Conservation (phyloP, 345 rosid species). For the Lepidium sativum region DNA sequence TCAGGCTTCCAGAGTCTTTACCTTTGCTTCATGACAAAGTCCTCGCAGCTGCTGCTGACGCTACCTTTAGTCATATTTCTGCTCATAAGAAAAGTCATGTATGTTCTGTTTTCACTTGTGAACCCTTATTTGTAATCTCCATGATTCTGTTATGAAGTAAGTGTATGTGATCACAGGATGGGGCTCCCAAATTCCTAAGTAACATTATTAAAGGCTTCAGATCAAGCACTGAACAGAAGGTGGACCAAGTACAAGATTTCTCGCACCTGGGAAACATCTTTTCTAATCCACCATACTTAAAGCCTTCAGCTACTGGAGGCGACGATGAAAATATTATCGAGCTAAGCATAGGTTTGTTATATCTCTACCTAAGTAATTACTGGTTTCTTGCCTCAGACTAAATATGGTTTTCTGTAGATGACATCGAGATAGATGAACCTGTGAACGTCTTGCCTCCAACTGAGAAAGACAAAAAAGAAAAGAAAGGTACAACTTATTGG, state of each 20-base stretch:
- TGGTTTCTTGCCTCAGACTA: conserved; percentile 8
- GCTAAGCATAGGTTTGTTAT: conserved; percentile 60
- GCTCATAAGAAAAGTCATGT: conserved; percentile 46
- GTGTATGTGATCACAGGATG: conserved; percentile 39
- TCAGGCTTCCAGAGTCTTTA: conserved; percentile 67
- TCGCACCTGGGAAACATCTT: conserved; percentile 55
- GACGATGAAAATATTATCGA: conserved; percentile 36
- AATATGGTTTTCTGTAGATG: conserved; percentile 44
- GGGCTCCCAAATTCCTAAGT: conserved; percentile 41
- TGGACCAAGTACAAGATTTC: conserved; percentile 26
- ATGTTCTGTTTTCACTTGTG: conserved; percentile 14
- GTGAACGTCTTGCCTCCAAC: conserved; percentile 28
- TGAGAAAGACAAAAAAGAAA: conserved; percentile 33
- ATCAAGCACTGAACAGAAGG: conserved; percentile 37
- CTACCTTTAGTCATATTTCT: conserved; percentile 40
- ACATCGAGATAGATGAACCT: conserved; percentile 63
- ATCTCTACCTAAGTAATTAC: conserved; percentile 1
- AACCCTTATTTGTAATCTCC: neutral
- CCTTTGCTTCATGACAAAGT: conserved; percentile 73
- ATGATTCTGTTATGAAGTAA: conserved; percentile 11
- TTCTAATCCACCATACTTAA: conserved; percentile 55
- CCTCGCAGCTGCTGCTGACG: conserved; percentile 66
- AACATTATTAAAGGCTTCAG: conserved; percentile 52
- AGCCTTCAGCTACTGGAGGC: conserved; percentile 31
- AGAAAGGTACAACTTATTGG: conserved; percentile 30